Conservation (phyloP, 768 basidiomycete species). For the Chalciporus sphaerocephalus region DNA sequence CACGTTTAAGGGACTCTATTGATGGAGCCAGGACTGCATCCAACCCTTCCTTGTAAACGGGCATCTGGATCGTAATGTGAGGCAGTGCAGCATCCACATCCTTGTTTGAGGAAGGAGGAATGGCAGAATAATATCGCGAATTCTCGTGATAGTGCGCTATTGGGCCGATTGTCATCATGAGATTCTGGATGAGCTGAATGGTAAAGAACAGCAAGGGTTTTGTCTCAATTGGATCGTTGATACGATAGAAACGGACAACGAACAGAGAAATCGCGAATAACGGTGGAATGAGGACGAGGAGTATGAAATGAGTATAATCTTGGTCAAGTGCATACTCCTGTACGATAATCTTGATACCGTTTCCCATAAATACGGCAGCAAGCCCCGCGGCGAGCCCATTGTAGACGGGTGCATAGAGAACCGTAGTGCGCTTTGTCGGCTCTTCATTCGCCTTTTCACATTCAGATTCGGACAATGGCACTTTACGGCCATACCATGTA, state of each 20-base stretch:
- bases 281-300: slow-evolving; percentile 38
- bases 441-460: slow-evolving; percentile 24
- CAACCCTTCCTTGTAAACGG: slow-evolving; percentile 55
- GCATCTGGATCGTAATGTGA: slow-evolving; percentile 53
- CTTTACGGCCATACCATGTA: slow-evolving; percentile 61
- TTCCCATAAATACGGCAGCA: slow-evolving; percentile 51
- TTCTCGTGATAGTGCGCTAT: slow-evolving; percentile 50
- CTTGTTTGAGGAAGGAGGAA: slow-evolving; percentile 40
- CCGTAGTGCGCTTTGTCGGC: slow-evolving; percentile 11
- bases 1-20: slow-evolving; percentile 52
- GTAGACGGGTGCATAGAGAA: slow-evolving; percentile 26
- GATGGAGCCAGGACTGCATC: slow-evolving; percentile 49
- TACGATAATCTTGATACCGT: slow-evolving; percentile 58
- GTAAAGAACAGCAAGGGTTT: slow-evolving; percentile 35
- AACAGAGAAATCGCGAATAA: slow-evolving; percentile 46
- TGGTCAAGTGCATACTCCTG: slow-evolving; percentile 48
- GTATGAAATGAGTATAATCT: slow-evolving; percentile 38
- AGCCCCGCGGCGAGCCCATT: slow-evolving; percentile 29
- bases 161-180: slow-evolving; percentile 43
- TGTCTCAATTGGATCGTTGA: background rate
- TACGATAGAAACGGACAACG: slow-evolving; percentile 9
- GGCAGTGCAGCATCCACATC: slow-evolving; percentile 42
- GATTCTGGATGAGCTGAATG: slow-evolving; percentile 38
- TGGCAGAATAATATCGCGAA: slow-evolving; percentile 50
- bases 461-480: slow-evolving; percentile 34